Evolutionary conservation across 306 rosid genomes (phyloP).

Genomic region (Cucumis melo): DNA sequence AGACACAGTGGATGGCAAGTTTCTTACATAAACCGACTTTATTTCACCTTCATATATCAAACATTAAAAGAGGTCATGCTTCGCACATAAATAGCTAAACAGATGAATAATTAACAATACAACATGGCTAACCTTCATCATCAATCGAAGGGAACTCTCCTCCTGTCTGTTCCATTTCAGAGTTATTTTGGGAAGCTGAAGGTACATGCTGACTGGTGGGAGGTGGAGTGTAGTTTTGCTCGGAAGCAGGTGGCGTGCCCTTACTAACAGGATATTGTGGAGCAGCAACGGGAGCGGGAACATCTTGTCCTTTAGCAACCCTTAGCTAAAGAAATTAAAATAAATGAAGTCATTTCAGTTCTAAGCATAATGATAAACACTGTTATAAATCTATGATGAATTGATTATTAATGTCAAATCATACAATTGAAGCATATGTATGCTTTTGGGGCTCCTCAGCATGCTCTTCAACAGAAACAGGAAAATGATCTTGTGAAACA

Average conservation of each 20-base stretch:
- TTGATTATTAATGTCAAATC: constrained; percentile 16
- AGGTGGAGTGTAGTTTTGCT: constrained; percentile 24
- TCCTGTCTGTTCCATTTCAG: constrained; percentile 25
- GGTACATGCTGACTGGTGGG: constrained; percentile 16
- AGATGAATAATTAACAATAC: not conserved
- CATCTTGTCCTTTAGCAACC: constrained; percentile 60
- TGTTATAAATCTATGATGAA: not conserved
- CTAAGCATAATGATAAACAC: constrained; percentile 2
- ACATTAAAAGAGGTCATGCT: not conserved
- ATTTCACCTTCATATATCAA: constrained; percentile 42
- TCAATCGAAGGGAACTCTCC: constrained; percentile 23
- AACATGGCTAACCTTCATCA: constrained; percentile 29
- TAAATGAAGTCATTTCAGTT: constrained; percentile 18
- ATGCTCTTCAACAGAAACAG: constrained; percentile 58
- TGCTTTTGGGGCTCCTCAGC: constrained; percentile 87
- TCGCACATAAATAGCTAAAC: not conserved
- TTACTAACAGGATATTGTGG: constrained; percentile 23
- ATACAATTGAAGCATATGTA: constrained; percentile 93
- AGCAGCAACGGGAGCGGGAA: constrained; percentile 15
- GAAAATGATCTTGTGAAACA: constrained; percentile 39
- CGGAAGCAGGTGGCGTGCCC: constrained; percentile 20
- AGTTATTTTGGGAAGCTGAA: constrained; percentile 8
- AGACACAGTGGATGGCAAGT: constrained; percentile 62
- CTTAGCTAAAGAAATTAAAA: constrained; percentile 40
- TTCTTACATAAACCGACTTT: constrained; percentile 87